Evolutionary conservation across 2,329 filamentous ascomycete species (phyloP).

Genomic region (Alternaria sp.): DNA sequence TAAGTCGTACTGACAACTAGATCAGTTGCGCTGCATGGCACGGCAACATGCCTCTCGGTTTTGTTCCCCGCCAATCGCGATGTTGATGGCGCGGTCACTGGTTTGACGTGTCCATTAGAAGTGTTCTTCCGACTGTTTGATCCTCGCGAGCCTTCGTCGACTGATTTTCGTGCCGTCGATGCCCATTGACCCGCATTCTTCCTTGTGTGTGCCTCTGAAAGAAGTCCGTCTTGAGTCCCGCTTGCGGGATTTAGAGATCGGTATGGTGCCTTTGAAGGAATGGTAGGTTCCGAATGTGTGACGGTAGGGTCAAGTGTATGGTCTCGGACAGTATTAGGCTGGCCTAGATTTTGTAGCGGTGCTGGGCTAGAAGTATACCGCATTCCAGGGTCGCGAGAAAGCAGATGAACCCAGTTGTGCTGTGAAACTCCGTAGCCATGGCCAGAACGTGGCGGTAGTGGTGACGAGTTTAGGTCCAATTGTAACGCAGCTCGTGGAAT

Average conservation of each 20-base stretch:
- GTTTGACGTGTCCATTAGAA: background rate
- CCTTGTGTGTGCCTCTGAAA: background rate
- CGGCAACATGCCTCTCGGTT: background rate
- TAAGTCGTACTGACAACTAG: background rate
- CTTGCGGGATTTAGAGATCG: background rate
- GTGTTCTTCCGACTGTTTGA: too few species aligned
- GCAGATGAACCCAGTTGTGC: conserved; percentile 5
- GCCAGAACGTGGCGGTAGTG: background rate
- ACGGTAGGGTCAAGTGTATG: background rate
- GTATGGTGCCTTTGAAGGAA: background rate
- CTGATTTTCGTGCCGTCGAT: too few species aligned
- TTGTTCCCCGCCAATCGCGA: background rate
- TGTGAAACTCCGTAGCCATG: background rate
- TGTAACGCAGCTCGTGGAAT: background rate
- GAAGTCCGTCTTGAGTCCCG: background rate
- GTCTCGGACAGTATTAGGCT: too few species aligned
- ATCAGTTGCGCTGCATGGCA: background rate
- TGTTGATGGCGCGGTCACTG: too few species aligned
- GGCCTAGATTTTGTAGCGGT: too few species aligned
- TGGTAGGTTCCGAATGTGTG: too few species aligned
- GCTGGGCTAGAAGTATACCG: background rate
- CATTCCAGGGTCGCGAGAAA: background rate
- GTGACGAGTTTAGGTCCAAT: background rate
- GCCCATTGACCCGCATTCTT: too few species aligned
- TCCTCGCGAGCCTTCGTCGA: too few species aligned